Evolutionary conservation across 768 basidiomycete genomes (phyloP), one percentile per base, ranked within the genome.

Genomic region (Mycena rosella): DNA sequence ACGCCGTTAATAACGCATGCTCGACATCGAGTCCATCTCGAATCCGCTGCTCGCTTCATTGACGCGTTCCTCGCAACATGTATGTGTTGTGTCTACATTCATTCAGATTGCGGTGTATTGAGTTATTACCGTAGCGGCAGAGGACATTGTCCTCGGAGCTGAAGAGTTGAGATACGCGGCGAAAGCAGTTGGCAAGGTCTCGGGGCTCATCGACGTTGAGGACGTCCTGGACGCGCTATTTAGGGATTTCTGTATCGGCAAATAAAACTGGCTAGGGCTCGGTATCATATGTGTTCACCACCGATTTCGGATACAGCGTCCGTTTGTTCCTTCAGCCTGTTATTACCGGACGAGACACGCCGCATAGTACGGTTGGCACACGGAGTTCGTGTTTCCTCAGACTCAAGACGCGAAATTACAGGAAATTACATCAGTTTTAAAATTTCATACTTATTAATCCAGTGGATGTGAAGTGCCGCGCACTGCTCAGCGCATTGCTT

Each of bases 161-260:
- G 96, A 97, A 76, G 94, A 96, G 74, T 83, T 97, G 27, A 88
- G 96, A 27, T 95, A 96, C 74, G 96, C 95, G 2, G 90, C 91
- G 0, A 86, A 87, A 65, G 90, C 94, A 5, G 86, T 97, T n/a
- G 95, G 94, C 1, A 88, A 89, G 64, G 89, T 96, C n/a, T 89
- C 91, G 2, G 95, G 96, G 5, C 75, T 85, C 10, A 90, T 97
- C 61, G 91, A 90, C 51, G 88, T 91, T 15, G 96, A 97, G 73
- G 94, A 96, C 65, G 83, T 96, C 10, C 77, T 97, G 24, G 94
- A 95, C 64, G 87, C 87, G 22, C 86, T 97, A 27, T 97, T 97
- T 75, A 83, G 85, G 36, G 91, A 93, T 56, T 97, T 97, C 77
- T 97, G 96, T 74, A 94, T 96, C 57, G 95, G 95, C 40, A 95